Evolutionary conservation across 2,329 filamentous ascomycete species (phyloP), one percentile per base, ranked within the genome.

Genomic region (Cadophora gregata): DNA sequence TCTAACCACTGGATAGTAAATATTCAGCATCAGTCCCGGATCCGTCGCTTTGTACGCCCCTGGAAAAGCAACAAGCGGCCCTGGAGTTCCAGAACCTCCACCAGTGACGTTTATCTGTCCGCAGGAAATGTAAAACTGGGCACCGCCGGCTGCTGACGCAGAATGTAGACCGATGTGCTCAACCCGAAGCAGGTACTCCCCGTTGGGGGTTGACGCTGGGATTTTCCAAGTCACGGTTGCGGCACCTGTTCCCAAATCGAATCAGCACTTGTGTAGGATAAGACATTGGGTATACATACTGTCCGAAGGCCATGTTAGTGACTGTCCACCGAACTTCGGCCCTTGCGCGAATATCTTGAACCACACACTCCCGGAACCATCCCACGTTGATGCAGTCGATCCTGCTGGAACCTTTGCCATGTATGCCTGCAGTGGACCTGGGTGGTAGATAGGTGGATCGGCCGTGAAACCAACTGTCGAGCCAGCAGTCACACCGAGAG

Each of bases 51-150:
- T 72, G 70, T 79, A 80, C 0, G 78, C 78, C 24, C 77, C 75
- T 1, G 79, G 78, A 69, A 80, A 79, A 38, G 72, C 72, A 60
- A 76, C 75, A 0, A 74, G 71, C 0, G 79, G 79, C 3, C 74
- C 71, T 1, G 80, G 80, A 9, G 68, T 75, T 21, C 78, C 76
- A 65, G 64, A 77, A 14, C 80, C 80, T 14, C 80, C 79, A 24
- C 77, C 79, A 0, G 80, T 80, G 21, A 82, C 76, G 51, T 76
- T 80, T 62, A 82, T 72, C 67, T 82, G 80, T 6, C 76, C 77
- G 63, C 81, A 82, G 7, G 77, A 76, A 56, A 81, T 56, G 60
- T 73, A 75, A 45, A 73, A 74, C 14, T 75, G 73, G 3, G 72
- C 73, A 53, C 72, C 73, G 21, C 67, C 67, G 19, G 63, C 59